Conservation (phyloP, 345 rosid genomes). For the Punica granatum region DNA sequence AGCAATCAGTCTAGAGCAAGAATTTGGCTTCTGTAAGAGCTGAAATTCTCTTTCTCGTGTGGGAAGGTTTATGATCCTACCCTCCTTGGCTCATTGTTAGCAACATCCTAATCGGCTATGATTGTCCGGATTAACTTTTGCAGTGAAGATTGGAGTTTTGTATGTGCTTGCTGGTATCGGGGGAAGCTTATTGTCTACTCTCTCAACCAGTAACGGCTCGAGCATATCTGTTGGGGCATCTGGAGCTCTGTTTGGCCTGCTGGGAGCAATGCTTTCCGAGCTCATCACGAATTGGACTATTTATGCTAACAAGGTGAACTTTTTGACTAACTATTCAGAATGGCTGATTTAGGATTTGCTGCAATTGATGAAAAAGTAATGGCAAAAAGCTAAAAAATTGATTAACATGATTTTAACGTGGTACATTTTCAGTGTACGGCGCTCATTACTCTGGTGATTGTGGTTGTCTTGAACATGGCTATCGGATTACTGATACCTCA, state of each 20-base stretch:
- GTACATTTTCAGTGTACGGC: constrained; percentile 54
- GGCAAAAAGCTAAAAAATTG: background rate
- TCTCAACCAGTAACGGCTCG: constrained; percentile 12
- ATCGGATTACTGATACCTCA: constrained; percentile 59
- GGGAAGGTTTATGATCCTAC: background rate
- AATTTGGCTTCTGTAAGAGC: constrained; percentile 81
- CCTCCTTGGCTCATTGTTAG: background rate
- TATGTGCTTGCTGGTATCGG: constrained; percentile 74
- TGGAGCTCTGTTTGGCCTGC: constrained; percentile 86
- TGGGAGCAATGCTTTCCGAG: constrained; percentile 98
- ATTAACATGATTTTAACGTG: background rate
- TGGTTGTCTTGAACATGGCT: constrained; percentile 65
- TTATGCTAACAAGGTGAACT: constrained; percentile 65
- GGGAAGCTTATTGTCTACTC: constrained; percentile 73
- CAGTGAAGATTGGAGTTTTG: constrained; percentile 71
- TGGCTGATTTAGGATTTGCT: too few relatives aligned
- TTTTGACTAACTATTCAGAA: background rate
- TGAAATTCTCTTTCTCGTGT: background rate
- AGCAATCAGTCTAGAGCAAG: constrained; percentile 77
- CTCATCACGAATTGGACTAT: constrained; percentile 88
- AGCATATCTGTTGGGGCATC: constrained; percentile 89
- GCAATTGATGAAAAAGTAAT: too few relatives aligned
- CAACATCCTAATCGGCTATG: background rate
- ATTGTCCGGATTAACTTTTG: constrained; percentile 7
- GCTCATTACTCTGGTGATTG: constrained; percentile 46